Base-by-base conservation (phyloP, 1,284 basidiomycete species). In the Coniophora puteana region DNA sequence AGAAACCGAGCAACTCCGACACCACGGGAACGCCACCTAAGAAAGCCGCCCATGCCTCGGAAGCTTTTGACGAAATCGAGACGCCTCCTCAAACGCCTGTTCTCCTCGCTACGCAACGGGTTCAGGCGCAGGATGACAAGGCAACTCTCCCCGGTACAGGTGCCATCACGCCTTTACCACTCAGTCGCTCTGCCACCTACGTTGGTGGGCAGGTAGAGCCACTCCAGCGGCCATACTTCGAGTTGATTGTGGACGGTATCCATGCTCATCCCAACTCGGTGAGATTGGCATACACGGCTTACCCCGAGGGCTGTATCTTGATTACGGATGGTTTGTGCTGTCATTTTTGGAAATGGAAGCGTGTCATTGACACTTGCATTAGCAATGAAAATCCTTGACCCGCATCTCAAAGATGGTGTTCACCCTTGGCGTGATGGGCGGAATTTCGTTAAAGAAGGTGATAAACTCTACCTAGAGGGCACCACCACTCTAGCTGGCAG, bases 211-310 rank as follows among this genome's bases (percentile, higher is more conserved):
- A 63, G 16, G 55, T 55, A 28, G 42, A 58, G 39, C 54, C 64
- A n/a, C 81, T 83, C 48, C 74, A 77, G 52, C 68, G 88, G 45
- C 90, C 91, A 14, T 93, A 80, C 65, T 95, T 89, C 56, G 90
- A 88, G 40, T 67, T 94, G 45, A 95, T 95, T 47, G 90, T 91
- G 10, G 92, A 95, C 58, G 92, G 92, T 1, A 81, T 92, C 43
- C 92, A 95, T 60, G 88, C 81, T 20, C 91, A 94, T 62, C 91
- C 92, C 4, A 90, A 92, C 62, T 89, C 88, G 33, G 88, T 94
- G 40, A 72, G 89, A 52, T 70, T 94, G 45, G 91, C 92, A 1
- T 93, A 93, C 60, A 78, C 81, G 26, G 77, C 86, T 1, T 83
- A 84, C 52, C 84, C 87, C 1, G 82, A 89, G 10, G 87, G 90